Evolutionary conservation across 148 eudicot species (phyloP).

Genomic region (Camellia sinensis): DNA sequence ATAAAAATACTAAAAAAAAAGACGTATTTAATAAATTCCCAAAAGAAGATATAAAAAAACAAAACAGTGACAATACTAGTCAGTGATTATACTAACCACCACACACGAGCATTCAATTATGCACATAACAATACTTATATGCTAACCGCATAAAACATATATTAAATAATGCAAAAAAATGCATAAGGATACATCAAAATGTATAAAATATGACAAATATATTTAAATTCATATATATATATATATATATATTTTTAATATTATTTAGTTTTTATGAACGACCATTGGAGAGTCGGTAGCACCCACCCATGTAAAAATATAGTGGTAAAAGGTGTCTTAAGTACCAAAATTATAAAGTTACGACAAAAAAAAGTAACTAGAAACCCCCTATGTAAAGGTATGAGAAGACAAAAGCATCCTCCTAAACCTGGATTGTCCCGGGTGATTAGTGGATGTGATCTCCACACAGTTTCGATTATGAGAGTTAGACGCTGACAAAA

Average conservation of each 20-base stretch:
- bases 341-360: neutral
- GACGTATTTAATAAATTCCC: neutral
- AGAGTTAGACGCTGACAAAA: no score
- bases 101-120: neutral
- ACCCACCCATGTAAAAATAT: constrained; percentile 23
- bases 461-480: no score
- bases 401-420: neutral
- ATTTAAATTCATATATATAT: neutral
- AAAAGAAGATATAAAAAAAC: neutral
- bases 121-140: neutral
- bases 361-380: constrained; percentile 10
- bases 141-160: neutral
- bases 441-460: no score
- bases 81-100: neutral
- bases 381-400: neutral
- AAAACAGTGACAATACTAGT: neutral
- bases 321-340: neutral
- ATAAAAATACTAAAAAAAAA: neutral
- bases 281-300: no score
- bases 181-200: no score
- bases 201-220: no score
- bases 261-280: no score
- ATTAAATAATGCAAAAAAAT: no score
- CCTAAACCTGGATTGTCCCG: no score
- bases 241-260: neutral